Base-by-base conservation (phyloP, 768 basidiomycete genomes). In the Rhodotorula sphaerocarpa region DNA sequence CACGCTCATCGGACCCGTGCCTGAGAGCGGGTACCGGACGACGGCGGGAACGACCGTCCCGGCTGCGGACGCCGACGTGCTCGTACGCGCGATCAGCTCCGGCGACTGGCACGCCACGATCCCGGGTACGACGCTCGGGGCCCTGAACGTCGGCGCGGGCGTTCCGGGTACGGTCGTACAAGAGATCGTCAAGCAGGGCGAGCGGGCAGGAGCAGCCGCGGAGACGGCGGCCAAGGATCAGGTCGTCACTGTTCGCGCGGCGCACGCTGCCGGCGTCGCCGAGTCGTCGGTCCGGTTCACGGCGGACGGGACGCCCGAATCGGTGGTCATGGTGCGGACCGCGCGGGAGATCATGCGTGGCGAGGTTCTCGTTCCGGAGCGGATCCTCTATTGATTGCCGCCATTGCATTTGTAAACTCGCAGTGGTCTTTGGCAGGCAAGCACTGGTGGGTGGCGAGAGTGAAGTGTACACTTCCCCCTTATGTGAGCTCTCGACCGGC, bases 51-150 rank as follows among this genome's bases (percentile, higher is more conserved):
- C 3, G 3, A 20, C 12, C 0, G 55, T 66, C 34, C 25, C 15
- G 21, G 2, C 6, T 2, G 21, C 27, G 2, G 58, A 66, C 0
- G 65, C 69, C 3, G 61, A 66, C 41, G n/a, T 70, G 3, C 42
- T 63, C 21, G 69, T 61, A 0, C 50, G 69, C 7, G 65, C 69
- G 0, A 46, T 70, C 7, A 46, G 42, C 18, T 57, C 55, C 12
- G 69, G 69, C 3, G 65, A 70, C 48, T 63, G 33, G 27, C 69
- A 70, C 50, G 65, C 65, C 15, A 61, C 61, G n/a, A 63, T 70
- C 33, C 69, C 69, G 0, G 69, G 64, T 0, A 70, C 64, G 36
- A 66, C 64, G n/a, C 50, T 70, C 33, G 69, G 55, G 3, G 65
- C 64, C 14, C 28, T 70, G 23, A 66, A 60, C 36, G 25, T 70